Evolutionary conservation across 805 yeast genomes (phyloP).

Genomic region (Candida germanica): DNA sequence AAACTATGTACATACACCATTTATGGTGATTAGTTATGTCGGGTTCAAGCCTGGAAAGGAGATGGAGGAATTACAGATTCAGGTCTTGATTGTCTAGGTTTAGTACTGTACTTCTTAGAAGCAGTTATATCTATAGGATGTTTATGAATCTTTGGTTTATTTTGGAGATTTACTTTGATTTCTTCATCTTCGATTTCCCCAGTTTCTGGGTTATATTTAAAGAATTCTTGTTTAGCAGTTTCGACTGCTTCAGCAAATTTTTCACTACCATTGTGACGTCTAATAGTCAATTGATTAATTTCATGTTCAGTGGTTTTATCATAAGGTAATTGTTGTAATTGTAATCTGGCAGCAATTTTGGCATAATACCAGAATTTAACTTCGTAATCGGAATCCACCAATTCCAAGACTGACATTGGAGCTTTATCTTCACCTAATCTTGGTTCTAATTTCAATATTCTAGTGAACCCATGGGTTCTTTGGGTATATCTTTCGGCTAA

Average conservation of each 20-base stretch:
- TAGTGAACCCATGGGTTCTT: conserved; percentile 80
- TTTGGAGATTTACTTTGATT: conserved; percentile 26
- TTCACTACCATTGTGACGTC: conserved; percentile 48
- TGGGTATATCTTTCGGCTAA: conserved; percentile 59
- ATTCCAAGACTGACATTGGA: conserved; percentile 81
- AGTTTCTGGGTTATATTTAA: conserved; percentile 30
- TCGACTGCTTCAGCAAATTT: conserved; percentile 65
- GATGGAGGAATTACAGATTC: conserved; percentile 26
- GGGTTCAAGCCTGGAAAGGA: conserved; percentile 22
- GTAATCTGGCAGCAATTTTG: conserved; percentile 78
- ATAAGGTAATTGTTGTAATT: conserved; percentile 55
- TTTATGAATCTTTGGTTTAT: conserved; percentile 28
- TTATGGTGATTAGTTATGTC: not conserved
- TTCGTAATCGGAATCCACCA: conserved; percentile 67
- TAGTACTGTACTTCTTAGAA: conserved; percentile 34
- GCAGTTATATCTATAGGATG: conserved; percentile 17
- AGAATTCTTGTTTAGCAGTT: conserved; percentile 34
- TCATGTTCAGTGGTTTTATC: conserved; percentile 53
- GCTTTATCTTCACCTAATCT: conserved; percentile 83
- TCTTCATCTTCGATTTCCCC: conserved; percentile 21
- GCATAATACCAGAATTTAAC: conserved; percentile 76
- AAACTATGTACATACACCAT: too few species aligned
- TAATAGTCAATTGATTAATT: conserved; percentile 46
- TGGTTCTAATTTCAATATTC: conserved; percentile 80
- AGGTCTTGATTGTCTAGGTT: conserved; percentile 20